A percentile compares a stretch with the other conserved stretches of the same genome.
phyloP scores from a whole-genome alignment of 139 green algal species.

The Desmodesmus armatus region DNA sequence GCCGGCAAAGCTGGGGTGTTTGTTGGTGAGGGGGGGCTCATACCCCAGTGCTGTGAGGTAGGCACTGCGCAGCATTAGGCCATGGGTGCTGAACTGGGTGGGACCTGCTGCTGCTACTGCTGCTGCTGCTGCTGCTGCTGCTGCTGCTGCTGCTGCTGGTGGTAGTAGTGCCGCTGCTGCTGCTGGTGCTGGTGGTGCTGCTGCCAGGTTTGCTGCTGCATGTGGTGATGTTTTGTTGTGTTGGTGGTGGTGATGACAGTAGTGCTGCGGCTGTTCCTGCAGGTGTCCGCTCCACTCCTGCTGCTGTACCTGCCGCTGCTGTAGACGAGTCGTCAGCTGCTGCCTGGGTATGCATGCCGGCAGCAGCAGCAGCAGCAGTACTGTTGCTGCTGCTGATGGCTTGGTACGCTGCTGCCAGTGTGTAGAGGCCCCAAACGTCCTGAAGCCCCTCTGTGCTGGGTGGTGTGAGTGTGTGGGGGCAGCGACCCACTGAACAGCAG shows the following conservation, averaged over 20 bases:
- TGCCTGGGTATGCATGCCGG: background rate
- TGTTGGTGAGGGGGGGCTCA: constrained; percentile 34
- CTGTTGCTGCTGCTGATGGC: background rate
- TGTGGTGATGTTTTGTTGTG: background rate
- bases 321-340: background rate
- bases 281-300: no score
- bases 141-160: background rate
- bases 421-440: no score
- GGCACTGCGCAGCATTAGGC: background rate
- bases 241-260: background rate
- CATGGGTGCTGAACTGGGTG: background rate
- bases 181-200: background rate
- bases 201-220: background rate
- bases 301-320: no score
- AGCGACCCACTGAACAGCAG: constrained; percentile 3
- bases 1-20: constrained; percentile 22
- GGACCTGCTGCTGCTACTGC: background rate
- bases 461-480: background rate
- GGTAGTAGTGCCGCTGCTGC: background rate
- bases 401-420: background rate
- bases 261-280: no score
- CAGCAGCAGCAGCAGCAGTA: background rate
- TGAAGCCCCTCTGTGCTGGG: background rate
- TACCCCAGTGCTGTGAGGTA: background rate
- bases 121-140: background rate